phyloP scores from a whole-genome alignment of 768 basidiomycete genomes.

The Termitomyces sp. region DNA sequence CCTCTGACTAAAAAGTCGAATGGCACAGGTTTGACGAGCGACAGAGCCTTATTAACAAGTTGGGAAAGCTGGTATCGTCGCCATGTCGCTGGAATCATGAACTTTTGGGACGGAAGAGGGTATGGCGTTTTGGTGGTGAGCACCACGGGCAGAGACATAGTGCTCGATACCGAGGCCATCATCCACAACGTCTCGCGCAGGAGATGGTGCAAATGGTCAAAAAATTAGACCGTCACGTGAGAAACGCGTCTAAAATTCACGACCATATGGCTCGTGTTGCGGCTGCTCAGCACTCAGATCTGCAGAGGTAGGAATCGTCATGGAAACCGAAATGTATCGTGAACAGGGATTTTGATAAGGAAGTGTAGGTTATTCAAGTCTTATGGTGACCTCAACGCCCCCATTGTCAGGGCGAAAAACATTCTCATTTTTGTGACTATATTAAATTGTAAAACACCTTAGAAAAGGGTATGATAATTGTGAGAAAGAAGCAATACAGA shows the following conservation, averaged over 20 bases:
- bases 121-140: constrained; percentile 73
- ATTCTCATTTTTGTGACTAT: no score
- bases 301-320: no score
- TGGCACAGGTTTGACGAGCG: constrained; percentile 66
- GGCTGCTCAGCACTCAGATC: no score
- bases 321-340: no score
- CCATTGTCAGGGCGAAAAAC: no score
- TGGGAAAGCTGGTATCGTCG: constrained; percentile 95
- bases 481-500: neutral
- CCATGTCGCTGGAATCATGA: constrained; percentile 89
- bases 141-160: constrained; percentile 49
- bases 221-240: neutral
- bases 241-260: neutral
- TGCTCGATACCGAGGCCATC: constrained; percentile 8
- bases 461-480: no score
- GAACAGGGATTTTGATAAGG: no score
- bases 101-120: constrained; percentile 79
- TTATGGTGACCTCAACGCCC: no score
- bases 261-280: no score
- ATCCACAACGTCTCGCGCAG: neutral
- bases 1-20: constrained; percentile 91
- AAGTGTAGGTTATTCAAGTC: no score
- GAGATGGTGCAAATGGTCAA: neutral
- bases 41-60: constrained; percentile 90
- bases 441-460: no score